phyloP scores from a whole-genome alignment of 148 eudicot species.

The Vaccinium corymbosum region DNA sequence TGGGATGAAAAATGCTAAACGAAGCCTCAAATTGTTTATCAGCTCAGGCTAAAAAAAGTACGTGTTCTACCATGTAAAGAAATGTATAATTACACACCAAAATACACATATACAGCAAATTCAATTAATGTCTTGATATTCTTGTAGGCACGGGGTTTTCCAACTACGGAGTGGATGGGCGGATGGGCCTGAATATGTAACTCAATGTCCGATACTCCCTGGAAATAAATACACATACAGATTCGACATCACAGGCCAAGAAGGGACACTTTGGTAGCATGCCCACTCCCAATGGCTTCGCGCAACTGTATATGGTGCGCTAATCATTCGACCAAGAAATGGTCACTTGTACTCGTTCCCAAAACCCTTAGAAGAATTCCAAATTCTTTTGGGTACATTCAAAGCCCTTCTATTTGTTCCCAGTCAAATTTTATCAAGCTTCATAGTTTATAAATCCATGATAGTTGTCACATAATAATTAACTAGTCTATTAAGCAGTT shows the following conservation, averaged over 20 bases:
- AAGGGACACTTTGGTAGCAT: slow-evolving; percentile 95
- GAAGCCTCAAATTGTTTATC: too few species aligned
- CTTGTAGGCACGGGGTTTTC: slow-evolving; percentile 63
- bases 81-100: too few species aligned
- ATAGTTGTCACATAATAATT: background rate
- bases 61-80: too few species aligned
- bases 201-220: slow-evolving; percentile 74
- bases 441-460: background rate
- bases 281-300: slow-evolving; percentile 77
- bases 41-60: too few species aligned
- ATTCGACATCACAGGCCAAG: slow-evolving; percentile 51
- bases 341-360: slow-evolving; percentile 62
- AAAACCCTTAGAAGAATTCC: slow-evolving; percentile 49
- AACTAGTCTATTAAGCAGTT: background rate
- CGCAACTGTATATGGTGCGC: slow-evolving; percentile 78
- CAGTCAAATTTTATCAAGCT: background rate
- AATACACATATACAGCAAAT: too few species aligned
- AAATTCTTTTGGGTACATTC: slow-evolving; percentile 56
- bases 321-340: slow-evolving; percentile 54
- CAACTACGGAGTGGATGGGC: slow-evolving; percentile 63
- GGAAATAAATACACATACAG: slow-evolving; percentile 50
- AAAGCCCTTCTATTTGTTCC: background rate
- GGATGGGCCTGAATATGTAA: slow-evolving; percentile 63
- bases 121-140: background rate
- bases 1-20: too few species aligned